Base-by-base conservation (phyloP, 2,329 filamentous ascomycete genomes). In the Colletotrichum agaves region DNA sequence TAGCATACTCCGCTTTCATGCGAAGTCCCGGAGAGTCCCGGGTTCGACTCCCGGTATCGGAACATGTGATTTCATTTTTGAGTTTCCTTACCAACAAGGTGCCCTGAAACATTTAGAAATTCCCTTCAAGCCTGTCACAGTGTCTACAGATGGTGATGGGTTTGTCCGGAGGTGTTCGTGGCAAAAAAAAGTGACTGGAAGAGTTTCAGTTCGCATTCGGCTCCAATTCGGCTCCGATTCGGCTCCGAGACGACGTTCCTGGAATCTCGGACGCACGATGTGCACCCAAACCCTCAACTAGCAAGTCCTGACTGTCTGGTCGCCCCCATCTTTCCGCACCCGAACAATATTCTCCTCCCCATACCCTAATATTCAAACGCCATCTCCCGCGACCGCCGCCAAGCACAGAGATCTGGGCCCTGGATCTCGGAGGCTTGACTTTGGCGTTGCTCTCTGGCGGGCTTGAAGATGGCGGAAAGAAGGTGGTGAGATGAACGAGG, bases 1-100 rank as follows among this genome's bases (percentile, higher is more conserved):
- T 58, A 58, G 44, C 55, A 58, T 58, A 58, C 55, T 58, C 55
- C 55, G 55, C 55, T 58, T 58, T 58, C 55, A 58, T 50, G 41
- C 41, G 11, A 10, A 11, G 27, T 11, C 15, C 55, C 55, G 55
- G 55, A 58, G 55, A 58, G 55, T 39, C 31, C 55, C 55, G 55
- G 27, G 55, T 58, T 58, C 55, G 55, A 58, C 44, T 58, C 55
- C 27, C 55, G 55, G 55, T 58, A 31, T 35, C 27, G 55, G 55
- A 58, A 58, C 2, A 27, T 0, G 1, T n/a, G n/a, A n/a, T n/a
- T 15, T 27, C 21, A 17, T 21, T 50, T 50, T 50, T 50, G 13
- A 15, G 2, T 17, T 50, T 44, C 5, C 3, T 7, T 27, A 8
- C 8, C 27, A 27, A 2, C 1, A 7, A 27, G 8, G 27, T 7